These are phyloP conservation scores for Eucalyptus sp. DNA, from an alignment of 345 rosid genomes.

Conservation along the genomic window DNA sequence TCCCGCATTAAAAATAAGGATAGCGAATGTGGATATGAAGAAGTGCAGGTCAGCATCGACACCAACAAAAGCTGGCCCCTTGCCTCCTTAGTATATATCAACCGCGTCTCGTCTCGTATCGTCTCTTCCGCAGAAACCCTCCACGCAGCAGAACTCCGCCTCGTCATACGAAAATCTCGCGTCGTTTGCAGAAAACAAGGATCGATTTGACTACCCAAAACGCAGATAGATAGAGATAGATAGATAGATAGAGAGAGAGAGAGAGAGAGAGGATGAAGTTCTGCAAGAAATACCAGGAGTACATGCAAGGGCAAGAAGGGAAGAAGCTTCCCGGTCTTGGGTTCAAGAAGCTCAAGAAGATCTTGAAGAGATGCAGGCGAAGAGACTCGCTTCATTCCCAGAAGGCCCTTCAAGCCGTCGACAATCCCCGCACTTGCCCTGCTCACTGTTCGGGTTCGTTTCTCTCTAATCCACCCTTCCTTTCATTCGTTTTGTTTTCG, in stretches of 20 bases:
- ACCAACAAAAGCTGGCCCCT: background rate
- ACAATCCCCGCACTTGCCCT: background rate
- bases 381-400: constrained; percentile 9
- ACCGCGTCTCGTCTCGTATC: background rate
- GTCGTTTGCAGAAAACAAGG: background rate
- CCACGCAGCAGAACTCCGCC: background rate
- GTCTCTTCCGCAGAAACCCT: background rate
- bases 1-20: fast-evolving
- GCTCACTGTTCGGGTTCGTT: background rate
- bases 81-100: background rate
- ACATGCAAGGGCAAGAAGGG: constrained; percentile 59
- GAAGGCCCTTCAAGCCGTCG: constrained; percentile 8
- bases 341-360: constrained; percentile 82
- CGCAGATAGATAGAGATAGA: background rate
- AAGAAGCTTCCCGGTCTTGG: constrained; percentile 65
- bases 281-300: constrained; percentile 79
- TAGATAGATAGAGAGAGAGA: too few relatives aligned
- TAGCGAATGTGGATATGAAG: background rate
- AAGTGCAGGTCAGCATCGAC: background rate
- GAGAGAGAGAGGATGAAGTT: constrained; percentile 47
- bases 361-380: constrained; percentile 54
- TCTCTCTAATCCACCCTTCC: background rate
- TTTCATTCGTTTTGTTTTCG: background rate
- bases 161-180: background rate
- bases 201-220: background rate